Percentiles rank a stretch among this genome's conserved stretches.
phyloP scores from a whole-genome alignment of 139 green algal species.

The Coelastrella sp. region DNA sequence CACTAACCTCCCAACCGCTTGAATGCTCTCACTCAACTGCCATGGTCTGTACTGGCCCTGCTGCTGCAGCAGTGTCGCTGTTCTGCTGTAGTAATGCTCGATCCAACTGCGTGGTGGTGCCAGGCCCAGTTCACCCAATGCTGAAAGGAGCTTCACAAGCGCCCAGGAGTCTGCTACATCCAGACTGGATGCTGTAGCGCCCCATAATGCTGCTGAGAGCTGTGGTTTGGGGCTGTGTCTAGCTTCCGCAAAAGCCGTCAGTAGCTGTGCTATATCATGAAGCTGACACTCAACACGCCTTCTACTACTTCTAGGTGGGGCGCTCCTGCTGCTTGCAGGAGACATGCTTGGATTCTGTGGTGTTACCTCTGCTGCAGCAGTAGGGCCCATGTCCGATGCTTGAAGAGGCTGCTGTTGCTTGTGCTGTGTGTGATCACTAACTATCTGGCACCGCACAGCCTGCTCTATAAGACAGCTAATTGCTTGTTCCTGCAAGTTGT shows the following conservation, averaged over 20 bases:
- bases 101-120: conserved; percentile 27
- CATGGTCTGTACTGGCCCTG: conserved; percentile 33
- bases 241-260: conserved; percentile 17
- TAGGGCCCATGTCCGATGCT: not conserved
- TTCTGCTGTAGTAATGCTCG: conserved; percentile 36
- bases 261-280: conserved; percentile 20
- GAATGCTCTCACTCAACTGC: conserved; percentile 19
- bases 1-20: not conserved
- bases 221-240: conserved; percentile 23
- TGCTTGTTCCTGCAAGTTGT: conserved; percentile 22
- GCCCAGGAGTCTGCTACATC: not conserved
- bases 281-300: conserved; percentile 7
- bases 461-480: conserved; percentile 26
- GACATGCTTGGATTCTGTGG: no score
- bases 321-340: no score
- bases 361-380: not conserved
- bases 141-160: conserved; percentile 21
- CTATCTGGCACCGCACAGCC: conserved; percentile 17
- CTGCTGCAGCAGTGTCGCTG: not conserved
- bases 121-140: conserved; percentile 26
- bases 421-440: not conserved
- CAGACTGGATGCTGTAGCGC: conserved; percentile 22
- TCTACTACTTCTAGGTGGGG: no score
- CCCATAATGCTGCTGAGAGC: conserved; percentile 33
- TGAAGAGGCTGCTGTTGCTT: conserved; percentile 10